Conservation (phyloP, 371 early-diverging fungal genomes). For the Funneliformis caledonium region DNA sequence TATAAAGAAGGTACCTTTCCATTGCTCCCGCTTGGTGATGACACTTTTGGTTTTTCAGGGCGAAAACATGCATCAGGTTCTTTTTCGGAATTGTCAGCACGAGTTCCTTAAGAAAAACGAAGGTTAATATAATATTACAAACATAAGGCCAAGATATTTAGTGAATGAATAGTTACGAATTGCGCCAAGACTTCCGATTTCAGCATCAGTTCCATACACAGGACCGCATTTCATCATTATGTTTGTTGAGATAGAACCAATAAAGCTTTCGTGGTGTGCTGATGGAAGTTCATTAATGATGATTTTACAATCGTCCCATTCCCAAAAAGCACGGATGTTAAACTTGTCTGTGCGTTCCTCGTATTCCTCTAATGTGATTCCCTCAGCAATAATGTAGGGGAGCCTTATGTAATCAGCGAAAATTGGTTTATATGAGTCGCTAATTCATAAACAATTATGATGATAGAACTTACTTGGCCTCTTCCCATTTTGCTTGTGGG, state of each 20-base stretch:
- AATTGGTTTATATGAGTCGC: not conserved
- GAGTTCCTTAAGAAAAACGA: conserved; percentile 24
- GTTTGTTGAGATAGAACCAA: not conserved
- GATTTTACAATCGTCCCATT: not conserved
- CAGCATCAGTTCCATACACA: conserved; percentile 3
- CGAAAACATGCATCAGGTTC: conserved; percentile 22
- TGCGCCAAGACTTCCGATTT: not conserved
- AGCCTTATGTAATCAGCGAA: conserved; percentile 17
- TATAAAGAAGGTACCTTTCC: conserved; percentile 24
- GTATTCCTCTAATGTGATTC: not conserved
- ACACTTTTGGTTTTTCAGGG: not conserved
- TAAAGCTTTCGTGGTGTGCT: conserved; percentile 9
- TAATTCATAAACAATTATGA: not conserved
- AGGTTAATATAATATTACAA: conserved; percentile 18
- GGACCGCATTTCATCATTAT: not conserved
- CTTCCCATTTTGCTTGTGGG: conserved; percentile 24
- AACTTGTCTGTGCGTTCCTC: conserved; percentile 20
- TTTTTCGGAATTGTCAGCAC: conserved; percentile 15
- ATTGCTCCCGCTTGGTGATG: conserved; percentile 2
- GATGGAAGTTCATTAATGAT: conserved; percentile 27
- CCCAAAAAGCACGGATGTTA: conserved; percentile 14
- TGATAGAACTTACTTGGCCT: conserved; percentile 31
- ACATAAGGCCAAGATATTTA: not conserved
- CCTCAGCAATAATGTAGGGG: conserved; percentile 15
- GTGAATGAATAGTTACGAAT: conserved; percentile 18